Evolutionary conservation across 2,329 filamentous ascomycete species (phyloP).

Genomic region (Hymenoscyphus fraxineus): DNA sequence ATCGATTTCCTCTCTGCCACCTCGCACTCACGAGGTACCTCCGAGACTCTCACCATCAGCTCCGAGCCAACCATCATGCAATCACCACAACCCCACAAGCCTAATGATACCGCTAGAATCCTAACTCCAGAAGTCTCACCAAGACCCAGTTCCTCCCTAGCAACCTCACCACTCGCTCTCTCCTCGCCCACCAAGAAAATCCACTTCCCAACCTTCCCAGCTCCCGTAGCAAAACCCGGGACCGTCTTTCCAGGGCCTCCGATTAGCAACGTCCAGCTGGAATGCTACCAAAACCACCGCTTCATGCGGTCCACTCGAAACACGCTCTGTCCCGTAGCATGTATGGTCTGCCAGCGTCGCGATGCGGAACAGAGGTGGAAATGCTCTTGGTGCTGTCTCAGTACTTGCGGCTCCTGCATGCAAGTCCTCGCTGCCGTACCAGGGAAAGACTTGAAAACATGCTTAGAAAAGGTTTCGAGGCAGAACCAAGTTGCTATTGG

Average conservation of each 20-base stretch:
- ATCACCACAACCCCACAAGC: slow-evolving; percentile 30
- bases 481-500: background rate
- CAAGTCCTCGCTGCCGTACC: slow-evolving; percentile 25
- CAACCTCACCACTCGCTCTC: slow-evolving; percentile 19
- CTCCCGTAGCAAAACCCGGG: slow-evolving; percentile 16
- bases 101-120: slow-evolving; percentile 19
- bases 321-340: slow-evolving; percentile 30
- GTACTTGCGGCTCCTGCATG: slow-evolving; percentile 33
- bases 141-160: slow-evolving; percentile 6
- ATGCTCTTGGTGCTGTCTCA: slow-evolving; percentile 35
- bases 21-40: slow-evolving; percentile 24
- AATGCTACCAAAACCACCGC: slow-evolving; percentile 33
- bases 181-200: slow-evolving; percentile 17
- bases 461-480: slow-evolving; percentile 24
- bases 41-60: slow-evolving; percentile 30
- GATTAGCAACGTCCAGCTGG: slow-evolving; percentile 27
- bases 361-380: slow-evolving; percentile 31
- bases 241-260: slow-evolving; percentile 24
- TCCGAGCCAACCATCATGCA: slow-evolving; percentile 22
- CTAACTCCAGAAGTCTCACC: slow-evolving; percentile 27
- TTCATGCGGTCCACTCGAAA: slow-evolving; percentile 32
- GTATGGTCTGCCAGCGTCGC: slow-evolving; percentile 32
- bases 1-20: slow-evolving; percentile 1
- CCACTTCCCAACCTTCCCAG: slow-evolving; percentile 22
- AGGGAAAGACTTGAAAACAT: slow-evolving; percentile 28